Conservation (phyloP, 108 stramenopile genomes). For the Fragilaria crotonensis region DNA sequence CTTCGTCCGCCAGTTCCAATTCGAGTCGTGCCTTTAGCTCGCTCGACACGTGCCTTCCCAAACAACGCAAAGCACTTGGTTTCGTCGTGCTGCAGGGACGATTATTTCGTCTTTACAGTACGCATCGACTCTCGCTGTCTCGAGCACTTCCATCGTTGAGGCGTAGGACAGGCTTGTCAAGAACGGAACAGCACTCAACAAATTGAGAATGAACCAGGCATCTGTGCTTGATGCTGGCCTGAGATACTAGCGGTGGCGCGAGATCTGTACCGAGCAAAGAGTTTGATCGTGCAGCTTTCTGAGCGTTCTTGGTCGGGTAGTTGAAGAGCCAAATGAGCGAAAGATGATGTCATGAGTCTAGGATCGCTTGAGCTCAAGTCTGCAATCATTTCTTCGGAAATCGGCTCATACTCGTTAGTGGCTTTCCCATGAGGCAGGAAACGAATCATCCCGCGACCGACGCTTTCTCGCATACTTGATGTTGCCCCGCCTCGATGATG, state of each 20-base stretch:
- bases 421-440: conserved; percentile 1
- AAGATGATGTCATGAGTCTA: not conserved
- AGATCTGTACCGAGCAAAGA: not conserved
- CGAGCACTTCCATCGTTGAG: conserved; percentile 69
- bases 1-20: not conserved
- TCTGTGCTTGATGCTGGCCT: conserved; percentile 66
- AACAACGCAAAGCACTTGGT: conserved; percentile 49
- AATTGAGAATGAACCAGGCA: conserved; percentile 74
- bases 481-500: no score
- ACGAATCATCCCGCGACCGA: not conserved
- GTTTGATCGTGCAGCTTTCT: not conserved
- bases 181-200: conserved; percentile 66
- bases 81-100: conserved; percentile 25
- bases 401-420: conserved; percentile 1
- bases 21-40: conserved; percentile 6
- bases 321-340: not conserved
- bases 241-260: conserved; percentile 45
- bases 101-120: conserved; percentile 41
- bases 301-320: not conserved
- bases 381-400: not conserved
- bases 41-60: conserved; percentile 71
- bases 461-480: not conserved
- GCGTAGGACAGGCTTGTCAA: conserved; percentile 58
- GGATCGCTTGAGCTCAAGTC: not conserved
- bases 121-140: conserved; percentile 54